A percentile compares a stretch with the other conserved stretches of the same genome.
These are phyloP conservation scores for Cynanchum wilfordii DNA, from an alignment of 257 asterid species.

Conservation along the genomic window DNA sequence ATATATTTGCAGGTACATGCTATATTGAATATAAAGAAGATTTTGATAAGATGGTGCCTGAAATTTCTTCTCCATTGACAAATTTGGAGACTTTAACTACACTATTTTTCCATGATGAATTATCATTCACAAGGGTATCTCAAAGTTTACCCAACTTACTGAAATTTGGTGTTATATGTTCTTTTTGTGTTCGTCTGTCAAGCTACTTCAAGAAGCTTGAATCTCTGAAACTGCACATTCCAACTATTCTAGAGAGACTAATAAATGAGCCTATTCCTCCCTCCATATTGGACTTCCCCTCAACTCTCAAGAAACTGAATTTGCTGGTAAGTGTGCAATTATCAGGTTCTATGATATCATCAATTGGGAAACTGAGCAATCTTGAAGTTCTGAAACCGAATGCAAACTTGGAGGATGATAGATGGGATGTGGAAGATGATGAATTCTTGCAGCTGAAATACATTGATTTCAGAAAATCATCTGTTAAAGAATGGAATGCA, in stretches of 20 bases:
- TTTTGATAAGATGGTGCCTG: background rate
- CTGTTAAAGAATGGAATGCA: slow-evolving; percentile 10
- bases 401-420: background rate
- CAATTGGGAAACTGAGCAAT: background rate
- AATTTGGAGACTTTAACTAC: background rate
- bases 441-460: background rate
- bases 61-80: no score
- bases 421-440: slow-evolving; percentile 11
- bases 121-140: background rate
- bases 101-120: no score
- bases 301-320: no score
- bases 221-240: background rate
- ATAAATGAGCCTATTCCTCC: no score
- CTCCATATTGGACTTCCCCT: background rate
- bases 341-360: slow-evolving; percentile 1
- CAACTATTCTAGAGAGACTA: no score
- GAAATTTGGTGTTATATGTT: background rate
- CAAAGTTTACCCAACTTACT: slow-evolving; percentile 9
- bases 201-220: background rate
- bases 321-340: background rate
- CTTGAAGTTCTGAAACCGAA: slow-evolving; percentile 10
- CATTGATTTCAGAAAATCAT: background rate
- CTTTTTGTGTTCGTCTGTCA: background rate
- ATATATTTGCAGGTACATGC: background rate
- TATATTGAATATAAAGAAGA: no score